A percentile compares a stretch with the other conserved stretches of the same genome.
Conservation (phyloP, 345 rosid species). For the Limnanthes douglasii region DNA sequence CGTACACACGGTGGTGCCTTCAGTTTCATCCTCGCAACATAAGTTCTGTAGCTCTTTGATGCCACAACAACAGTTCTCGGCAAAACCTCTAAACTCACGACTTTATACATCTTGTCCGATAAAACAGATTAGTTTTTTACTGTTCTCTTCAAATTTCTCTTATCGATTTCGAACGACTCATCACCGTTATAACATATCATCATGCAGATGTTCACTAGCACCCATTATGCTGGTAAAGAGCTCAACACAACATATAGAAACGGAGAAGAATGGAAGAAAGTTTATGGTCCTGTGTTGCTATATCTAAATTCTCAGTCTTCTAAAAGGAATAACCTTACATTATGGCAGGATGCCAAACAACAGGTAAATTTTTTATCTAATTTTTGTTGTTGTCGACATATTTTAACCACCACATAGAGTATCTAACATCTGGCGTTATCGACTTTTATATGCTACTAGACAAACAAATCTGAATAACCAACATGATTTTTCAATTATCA, state of each 20-base stretch:
- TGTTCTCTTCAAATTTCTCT: not conserved
- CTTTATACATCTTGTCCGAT: not conserved
- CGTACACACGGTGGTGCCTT: too few relatives aligned
- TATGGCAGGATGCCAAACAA: conserved; percentile 74
- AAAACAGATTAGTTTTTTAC: not conserved
- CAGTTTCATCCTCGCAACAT: too few relatives aligned
- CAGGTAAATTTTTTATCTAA: conserved; percentile 26
- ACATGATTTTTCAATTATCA: conserved; percentile 6
- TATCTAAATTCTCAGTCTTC: conserved; percentile 44
- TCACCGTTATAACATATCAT: not conserved
- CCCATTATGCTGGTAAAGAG: conserved; percentile 61
- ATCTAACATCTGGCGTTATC: too few relatives aligned
- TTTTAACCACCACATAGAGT: too few relatives aligned
- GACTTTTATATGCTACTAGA: too few relatives aligned
- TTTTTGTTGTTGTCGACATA: not conserved
- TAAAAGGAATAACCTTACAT: conserved; percentile 3
- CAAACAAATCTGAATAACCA: not conserved
- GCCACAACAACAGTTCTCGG: too few relatives aligned
- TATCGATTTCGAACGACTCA: too few relatives aligned
- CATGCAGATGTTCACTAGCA: conserved; percentile 69
- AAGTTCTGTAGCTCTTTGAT: too few relatives aligned
- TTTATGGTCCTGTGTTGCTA: conserved; percentile 61
- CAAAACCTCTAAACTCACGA: too few relatives aligned
- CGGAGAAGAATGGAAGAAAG: conserved; percentile 80
- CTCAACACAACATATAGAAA: conserved; percentile 24